Percentiles rank a stretch among this genome's conserved stretches.
Conservation (phyloP, 176 grass and related monocot genomes). For the Saccharum spontaneum region DNA sequence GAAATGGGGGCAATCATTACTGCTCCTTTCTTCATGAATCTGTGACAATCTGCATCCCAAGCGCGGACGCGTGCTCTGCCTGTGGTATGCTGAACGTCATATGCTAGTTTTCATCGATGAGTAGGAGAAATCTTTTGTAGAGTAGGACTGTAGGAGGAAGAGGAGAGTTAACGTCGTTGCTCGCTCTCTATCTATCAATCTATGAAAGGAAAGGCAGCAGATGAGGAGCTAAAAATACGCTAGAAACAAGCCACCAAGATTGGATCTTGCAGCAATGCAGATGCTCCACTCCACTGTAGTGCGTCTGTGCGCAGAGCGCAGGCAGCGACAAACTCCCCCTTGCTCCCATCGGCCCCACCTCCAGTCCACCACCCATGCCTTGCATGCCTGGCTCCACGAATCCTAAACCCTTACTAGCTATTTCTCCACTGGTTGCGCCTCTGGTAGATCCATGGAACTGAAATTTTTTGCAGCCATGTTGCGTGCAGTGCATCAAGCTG, state of each 20-base stretch:
- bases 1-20: neutral
- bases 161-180: no score
- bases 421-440: neutral
- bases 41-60: no score
- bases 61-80: no score
- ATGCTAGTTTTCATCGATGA: no score
- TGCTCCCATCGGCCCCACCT: neutral
- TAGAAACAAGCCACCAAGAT: slow-evolving; percentile 30
- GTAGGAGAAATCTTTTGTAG: no score
- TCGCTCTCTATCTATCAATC: no score
- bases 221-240: neutral
- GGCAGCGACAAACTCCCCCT: neutral
- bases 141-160: no score
- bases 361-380: no score
- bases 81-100: no score
- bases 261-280: slow-evolving; percentile 5
- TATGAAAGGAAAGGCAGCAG: neutral
- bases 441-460: neutral
- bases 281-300: neutral
- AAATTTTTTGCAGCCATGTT: neutral
- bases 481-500: neutral
- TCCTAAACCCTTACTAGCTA: neutral
- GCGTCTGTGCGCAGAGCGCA: neutral
- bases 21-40: neutral
- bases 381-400: neutral